These are phyloP conservation scores for Candida taoyuanica DNA, from an alignment of 805 yeast species.

Conservation along the genomic window DNA sequence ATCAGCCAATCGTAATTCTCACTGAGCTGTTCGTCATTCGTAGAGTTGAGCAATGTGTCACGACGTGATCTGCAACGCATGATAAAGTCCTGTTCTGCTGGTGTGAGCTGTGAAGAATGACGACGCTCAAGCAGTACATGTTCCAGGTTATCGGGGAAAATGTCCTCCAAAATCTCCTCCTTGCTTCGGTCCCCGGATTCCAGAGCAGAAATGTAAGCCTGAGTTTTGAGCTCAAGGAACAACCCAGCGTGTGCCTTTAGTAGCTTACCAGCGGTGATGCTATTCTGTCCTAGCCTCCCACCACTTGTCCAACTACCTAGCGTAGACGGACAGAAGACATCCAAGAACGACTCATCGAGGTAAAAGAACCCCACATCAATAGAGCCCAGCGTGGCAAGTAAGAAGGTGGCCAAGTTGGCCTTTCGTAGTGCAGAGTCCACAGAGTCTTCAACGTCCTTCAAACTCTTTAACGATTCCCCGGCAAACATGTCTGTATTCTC, in stretches of 20 bases:
- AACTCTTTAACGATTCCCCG: background rate
- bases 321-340: constrained; percentile 79
- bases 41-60: constrained; percentile 47
- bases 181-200: constrained; percentile 57
- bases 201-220: constrained; percentile 87
- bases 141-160: constrained; percentile 66
- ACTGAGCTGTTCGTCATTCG: constrained; percentile 48
- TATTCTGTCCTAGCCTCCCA: constrained; percentile 14
- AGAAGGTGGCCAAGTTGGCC: constrained; percentile 81
- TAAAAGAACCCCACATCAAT: constrained; percentile 84
- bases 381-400: constrained; percentile 81
- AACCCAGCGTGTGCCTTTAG: constrained; percentile 77
- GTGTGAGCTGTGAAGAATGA: constrained; percentile 42
- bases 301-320: constrained; percentile 16
- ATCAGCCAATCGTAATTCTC: constrained; percentile 83
- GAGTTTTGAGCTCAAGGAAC: constrained; percentile 86
- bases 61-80: constrained; percentile 69
- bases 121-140: constrained; percentile 35
- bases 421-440: constrained; percentile 56
- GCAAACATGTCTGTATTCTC: constrained; percentile 39
- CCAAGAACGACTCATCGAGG: constrained; percentile 78
- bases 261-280: constrained; percentile 42
- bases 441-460: constrained; percentile 20
- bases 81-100: constrained; percentile 77
- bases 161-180: constrained; percentile 64